These are phyloP conservation scores for Vitis hybrid DNA, from an alignment of 177 flowering plant genomes.

Conservation along the genomic window DNA sequence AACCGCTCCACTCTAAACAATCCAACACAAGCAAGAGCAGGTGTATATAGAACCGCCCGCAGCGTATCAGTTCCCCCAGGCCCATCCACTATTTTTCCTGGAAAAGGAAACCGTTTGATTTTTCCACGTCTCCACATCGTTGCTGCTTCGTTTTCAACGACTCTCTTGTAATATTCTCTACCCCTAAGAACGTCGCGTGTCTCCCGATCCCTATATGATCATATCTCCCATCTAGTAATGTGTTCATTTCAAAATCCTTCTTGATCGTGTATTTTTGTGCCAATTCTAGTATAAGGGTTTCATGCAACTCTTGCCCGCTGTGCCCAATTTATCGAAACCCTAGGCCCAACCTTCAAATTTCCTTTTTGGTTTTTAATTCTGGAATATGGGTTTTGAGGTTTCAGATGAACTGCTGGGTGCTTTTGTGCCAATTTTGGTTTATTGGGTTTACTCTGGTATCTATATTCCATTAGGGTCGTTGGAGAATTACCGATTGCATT, in stretches of 20 bases:
- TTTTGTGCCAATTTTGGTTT: constrained; percentile 64
- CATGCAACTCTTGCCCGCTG: no score
- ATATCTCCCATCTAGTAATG: background rate
- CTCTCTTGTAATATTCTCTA: background rate
- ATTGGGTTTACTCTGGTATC: constrained; percentile 82
- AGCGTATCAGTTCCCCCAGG: background rate
- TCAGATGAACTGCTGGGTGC: constrained; percentile 81
- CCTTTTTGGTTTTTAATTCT: constrained; percentile 3
- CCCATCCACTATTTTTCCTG: background rate
- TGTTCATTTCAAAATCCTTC: no score
- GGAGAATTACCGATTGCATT: constrained; percentile 73
- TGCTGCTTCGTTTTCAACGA: background rate
- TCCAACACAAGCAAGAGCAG: no score
- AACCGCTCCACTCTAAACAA: no score
- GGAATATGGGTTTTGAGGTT: constrained; percentile 41
- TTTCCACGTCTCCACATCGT: background rate
- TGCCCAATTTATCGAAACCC: no score
- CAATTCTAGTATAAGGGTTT: no score
- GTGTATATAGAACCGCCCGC: no score
- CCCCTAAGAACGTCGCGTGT: background rate
- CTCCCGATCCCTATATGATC: background rate
- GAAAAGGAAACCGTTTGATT: background rate
- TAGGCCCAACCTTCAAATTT: no score
- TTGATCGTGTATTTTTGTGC: no score
- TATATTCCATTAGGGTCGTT: constrained; percentile 51